Percentiles rank a stretch among this genome's conserved stretches.
phyloP scores from a whole-genome alignment of 2,329 filamentous ascomycete genomes.

The Cyphellophora attinorum region DNA sequence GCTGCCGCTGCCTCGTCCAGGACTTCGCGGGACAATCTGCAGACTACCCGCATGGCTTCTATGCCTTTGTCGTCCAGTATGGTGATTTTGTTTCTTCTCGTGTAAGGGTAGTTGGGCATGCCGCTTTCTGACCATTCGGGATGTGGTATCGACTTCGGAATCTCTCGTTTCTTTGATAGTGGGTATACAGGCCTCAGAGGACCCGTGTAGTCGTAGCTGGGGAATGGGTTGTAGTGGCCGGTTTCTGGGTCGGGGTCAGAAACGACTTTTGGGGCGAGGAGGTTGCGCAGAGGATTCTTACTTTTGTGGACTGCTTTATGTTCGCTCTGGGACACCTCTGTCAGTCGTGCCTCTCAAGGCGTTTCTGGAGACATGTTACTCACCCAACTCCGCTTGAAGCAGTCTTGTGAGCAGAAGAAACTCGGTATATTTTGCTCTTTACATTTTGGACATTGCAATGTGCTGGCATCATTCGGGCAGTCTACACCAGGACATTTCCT shows the following conservation, averaged over 20 bases:
- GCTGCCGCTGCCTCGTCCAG: slow-evolving; percentile 82
- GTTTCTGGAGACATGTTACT: slow-evolving; percentile 25
- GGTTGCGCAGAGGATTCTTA: slow-evolving; percentile 62
- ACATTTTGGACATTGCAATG: slow-evolving; percentile 89
- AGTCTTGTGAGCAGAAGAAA: slow-evolving; percentile 96
- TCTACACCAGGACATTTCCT: slow-evolving; percentile 64
- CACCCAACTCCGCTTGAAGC: slow-evolving; percentile 99
- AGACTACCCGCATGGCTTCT: slow-evolving; percentile 88
- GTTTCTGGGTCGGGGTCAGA: slow-evolving; percentile 88
- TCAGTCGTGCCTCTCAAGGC: slow-evolving; percentile 11
- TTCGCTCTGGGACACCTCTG: slow-evolving; percentile 46
- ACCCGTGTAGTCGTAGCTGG: slow-evolving; percentile 74
- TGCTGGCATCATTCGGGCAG: slow-evolving; percentile 77
- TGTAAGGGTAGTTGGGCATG: slow-evolving; percentile 58
- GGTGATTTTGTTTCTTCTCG: slow-evolving; percentile 70
- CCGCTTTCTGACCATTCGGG: slow-evolving; percentile 87
- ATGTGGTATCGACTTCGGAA: slow-evolving; percentile 70
- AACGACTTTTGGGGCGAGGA: slow-evolving; percentile 70
- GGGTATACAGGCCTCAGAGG: slow-evolving; percentile 78
- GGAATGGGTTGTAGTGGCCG: slow-evolving; percentile 86
- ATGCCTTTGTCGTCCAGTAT: slow-evolving; percentile 71
- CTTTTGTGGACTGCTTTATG: slow-evolving; percentile 82
- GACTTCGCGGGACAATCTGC: slow-evolving; percentile 77
- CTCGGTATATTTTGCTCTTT: slow-evolving; percentile 83
- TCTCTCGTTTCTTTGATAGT: slow-evolving; percentile 58